Evolutionary conservation across 2,329 filamentous ascomycete genomes (phyloP).

Genomic region (Exophiala sideris): DNA sequence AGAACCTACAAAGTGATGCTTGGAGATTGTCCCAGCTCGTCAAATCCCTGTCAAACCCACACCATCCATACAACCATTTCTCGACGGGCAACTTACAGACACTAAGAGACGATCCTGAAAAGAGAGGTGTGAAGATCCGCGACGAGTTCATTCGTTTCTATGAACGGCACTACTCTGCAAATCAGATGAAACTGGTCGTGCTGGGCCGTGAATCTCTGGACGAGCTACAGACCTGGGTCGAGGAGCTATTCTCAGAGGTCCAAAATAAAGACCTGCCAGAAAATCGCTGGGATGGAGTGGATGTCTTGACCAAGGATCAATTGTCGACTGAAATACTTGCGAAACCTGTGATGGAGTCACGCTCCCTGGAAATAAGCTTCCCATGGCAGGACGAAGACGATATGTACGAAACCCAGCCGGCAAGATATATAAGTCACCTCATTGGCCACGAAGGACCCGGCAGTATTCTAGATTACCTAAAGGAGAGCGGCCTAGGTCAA

Average conservation of each 20-base stretch:
- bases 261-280: slow-evolving; percentile 74
- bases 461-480: slow-evolving; percentile 85
- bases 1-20: slow-evolving; percentile 86
- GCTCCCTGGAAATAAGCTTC: slow-evolving; percentile 76
- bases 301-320: slow-evolving; percentile 55
- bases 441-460: slow-evolving; percentile 91
- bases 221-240: slow-evolving; percentile 76
- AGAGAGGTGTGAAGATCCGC: slow-evolving; percentile 75
- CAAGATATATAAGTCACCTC: slow-evolving; percentile 80
- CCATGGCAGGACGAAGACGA: slow-evolving; percentile 80
- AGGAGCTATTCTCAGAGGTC: slow-evolving; percentile 76
- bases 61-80: slow-evolving; percentile 87
- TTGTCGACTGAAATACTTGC: slow-evolving; percentile 73
- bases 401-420: slow-evolving; percentile 75
- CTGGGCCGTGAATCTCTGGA: slow-evolving; percentile 79
- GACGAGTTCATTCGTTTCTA: slow-evolving; percentile 93
- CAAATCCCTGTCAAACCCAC: slow-evolving; percentile 81
- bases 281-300: slow-evolving; percentile 63
- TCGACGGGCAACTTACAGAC: slow-evolving; percentile 86
- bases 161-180: slow-evolving; percentile 83
- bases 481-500: slow-evolving; percentile 86
- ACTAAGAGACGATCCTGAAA: slow-evolving; percentile 76
- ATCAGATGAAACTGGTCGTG: slow-evolving; percentile 87
- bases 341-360: slow-evolving; percentile 86
- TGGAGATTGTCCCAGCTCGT: slow-evolving; percentile 87